Evolutionary conservation across 192 early-diverging fungal species (phyloP), one percentile per base, ranked within the genome.

Genomic region (Spizellomyces punctatus): DNA sequence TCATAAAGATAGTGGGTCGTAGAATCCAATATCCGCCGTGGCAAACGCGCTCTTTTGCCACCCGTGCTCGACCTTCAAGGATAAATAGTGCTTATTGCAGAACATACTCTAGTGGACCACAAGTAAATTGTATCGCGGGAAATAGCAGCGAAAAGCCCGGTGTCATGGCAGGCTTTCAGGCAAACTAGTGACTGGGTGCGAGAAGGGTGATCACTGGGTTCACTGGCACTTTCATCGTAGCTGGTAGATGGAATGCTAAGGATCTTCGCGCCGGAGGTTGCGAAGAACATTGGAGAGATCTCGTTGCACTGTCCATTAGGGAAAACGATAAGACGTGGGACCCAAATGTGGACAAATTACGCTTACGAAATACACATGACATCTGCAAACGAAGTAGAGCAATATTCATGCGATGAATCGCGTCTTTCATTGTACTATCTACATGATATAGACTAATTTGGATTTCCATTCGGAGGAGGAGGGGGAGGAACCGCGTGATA

Each of bases 21-120:
- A 12, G 10, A 12, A 12, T 69, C 10, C 27, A 45, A 41, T 45
- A 36, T 6, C 52, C n/a, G 12, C 8, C 41, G 5, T 10, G n/a
- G 41, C 9, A 10, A 3, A 17, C 9, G 12, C 41, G 12, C 63
- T 16, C 22, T 10, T 46, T 46, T 9, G 0, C 10, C 22, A 46
- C 14, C 45, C 17, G 16, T 0, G 52, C 1, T 19, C 14, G 14
- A 16, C 52, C 52, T 19, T n/a, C 52, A 16, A n/a, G 14, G 52
- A n/a, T 10, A 46, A 46, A 0, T 6, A 46, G 63, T 47, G 22
- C 27, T 36, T 36, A 36, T 36, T 36, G 27, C 27, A 36, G 27
- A 50, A 67, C 68, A 42, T 83, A 92, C 91, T 81, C 86, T 74
- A 54, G 83, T 69, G 8, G 81, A 78, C 91, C 91, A 92, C 56